Percentiles rank a stretch among this genome's conserved stretches.
Evolutionary conservation across 805 yeast genomes (phyloP).

Genomic region (Lipomyces sp.): DNA sequence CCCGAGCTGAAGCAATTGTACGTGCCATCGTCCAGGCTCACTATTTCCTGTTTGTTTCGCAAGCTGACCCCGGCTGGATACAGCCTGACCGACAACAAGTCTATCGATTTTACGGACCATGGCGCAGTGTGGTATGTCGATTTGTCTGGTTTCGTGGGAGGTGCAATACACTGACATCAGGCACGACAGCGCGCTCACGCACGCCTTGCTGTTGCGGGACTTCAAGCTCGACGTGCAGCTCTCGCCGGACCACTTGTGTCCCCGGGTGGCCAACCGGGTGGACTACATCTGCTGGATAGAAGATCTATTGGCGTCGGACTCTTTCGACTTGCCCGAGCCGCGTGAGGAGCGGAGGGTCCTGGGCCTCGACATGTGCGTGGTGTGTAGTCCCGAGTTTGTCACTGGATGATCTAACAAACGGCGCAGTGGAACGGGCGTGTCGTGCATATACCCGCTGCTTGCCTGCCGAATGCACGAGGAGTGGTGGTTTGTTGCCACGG

Average conservation of each 20-base stretch:
- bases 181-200: constrained; percentile 16
- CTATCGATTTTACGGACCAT: constrained; percentile 19
- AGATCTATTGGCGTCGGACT: constrained; percentile 25
- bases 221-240: constrained; percentile 22
- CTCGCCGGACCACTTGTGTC: constrained; percentile 25
- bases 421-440: constrained; percentile 47
- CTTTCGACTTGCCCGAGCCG: too few species aligned
- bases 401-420: too few species aligned
- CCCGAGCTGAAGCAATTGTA: constrained; percentile 19
- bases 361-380: constrained; percentile 19
- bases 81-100: neutral
- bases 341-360: too few species aligned
- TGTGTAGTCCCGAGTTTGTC: too few species aligned
- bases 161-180: neutral
- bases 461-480: constrained; percentile 33
- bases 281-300: constrained; percentile 35
- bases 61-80: too few species aligned
- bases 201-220: constrained; percentile 16
- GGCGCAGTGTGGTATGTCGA: constrained; percentile 17
- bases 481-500: constrained; percentile 42
- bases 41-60: too few species aligned
- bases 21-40: too few species aligned
- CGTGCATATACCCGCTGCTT: constrained; percentile 48
- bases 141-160: neutral
- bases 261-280: constrained; percentile 32